These are phyloP conservation scores for Lichtheimia corymbifera DNA, from an alignment of 371 early-diverging fungal genomes.

Conservation along the genomic window DNA sequence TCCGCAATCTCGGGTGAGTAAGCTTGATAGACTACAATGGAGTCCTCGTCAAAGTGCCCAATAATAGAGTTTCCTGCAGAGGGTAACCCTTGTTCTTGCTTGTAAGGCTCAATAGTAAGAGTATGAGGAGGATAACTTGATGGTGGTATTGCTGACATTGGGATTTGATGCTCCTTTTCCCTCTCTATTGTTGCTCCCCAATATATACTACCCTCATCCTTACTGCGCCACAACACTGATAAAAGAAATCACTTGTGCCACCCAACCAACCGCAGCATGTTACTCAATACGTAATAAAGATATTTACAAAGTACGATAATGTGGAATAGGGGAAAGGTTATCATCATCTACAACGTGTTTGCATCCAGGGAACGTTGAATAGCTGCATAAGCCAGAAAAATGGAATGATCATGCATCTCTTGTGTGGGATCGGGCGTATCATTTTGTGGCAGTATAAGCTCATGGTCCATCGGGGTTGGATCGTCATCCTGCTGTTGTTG, in stretches of 20 bases:
- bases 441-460: neutral
- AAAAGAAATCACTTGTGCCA: no score
- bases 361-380: conserved; percentile 13
- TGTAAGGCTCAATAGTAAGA: conserved; percentile 10
- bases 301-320: neutral
- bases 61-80: conserved; percentile 21
- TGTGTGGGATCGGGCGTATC: neutral
- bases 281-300: no score
- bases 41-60: conserved; percentile 21
- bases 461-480: no score
- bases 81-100: conserved; percentile 1
- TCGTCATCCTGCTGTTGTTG: no score
- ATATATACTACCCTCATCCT: no score
- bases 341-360: conserved; percentile 12
- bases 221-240: no score
- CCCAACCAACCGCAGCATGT: no score
- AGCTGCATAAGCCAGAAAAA: neutral
- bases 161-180: neutral
- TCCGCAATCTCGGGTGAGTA: conserved; percentile 30
- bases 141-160: no score
- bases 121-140: conserved; percentile 6
- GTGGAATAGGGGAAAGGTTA: neutral
- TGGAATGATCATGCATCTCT: neutral
- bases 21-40: conserved; percentile 49
- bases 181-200: neutral